phyloP scores from a whole-genome alignment of 306 rosid genomes.

The Astragalus membranaceus region DNA sequence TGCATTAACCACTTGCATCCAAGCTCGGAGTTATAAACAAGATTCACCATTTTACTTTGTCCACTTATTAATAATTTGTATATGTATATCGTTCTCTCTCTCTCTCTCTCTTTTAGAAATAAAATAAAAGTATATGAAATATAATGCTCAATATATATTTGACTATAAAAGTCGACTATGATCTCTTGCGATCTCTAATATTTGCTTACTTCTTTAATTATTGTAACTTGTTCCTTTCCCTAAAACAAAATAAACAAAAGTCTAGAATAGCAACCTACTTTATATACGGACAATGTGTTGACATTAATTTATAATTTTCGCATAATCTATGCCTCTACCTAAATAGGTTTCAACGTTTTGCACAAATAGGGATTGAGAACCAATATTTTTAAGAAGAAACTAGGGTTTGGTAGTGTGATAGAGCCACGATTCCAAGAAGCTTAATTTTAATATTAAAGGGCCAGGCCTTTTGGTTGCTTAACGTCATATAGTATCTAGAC shows the following conservation, averaged over 20 bases:
- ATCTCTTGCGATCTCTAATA: neutral
- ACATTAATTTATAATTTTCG: slow-evolving; percentile 13
- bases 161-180: neutral
- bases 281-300: slow-evolving; percentile 9
- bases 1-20: too few species aligned
- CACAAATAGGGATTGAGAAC: slow-evolving; percentile 31
- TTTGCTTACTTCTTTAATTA: neutral
- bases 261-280: slow-evolving; percentile 27
- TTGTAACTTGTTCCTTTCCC: slow-evolving; percentile 10
- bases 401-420: slow-evolving; percentile 52
- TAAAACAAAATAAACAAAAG: slow-evolving; percentile 25
- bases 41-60: slow-evolving; percentile 6
- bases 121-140: neutral
- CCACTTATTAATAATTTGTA: neutral
- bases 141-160: neutral
- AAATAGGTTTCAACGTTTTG: slow-evolving; percentile 36
- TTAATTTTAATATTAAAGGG: slow-evolving; percentile 48
- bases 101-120: neutral
- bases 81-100: neutral
- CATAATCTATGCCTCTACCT: slow-evolving; percentile 18
- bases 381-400: slow-evolving; percentile 16
- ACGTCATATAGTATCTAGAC: slow-evolving; percentile 28
- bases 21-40: neutral
- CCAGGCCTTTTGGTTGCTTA: slow-evolving; percentile 38
- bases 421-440: slow-evolving; percentile 48